A percentile compares a stretch with the other conserved stretches of the same genome.
phyloP scores from a whole-genome alignment of 2,329 filamentous ascomycete genomes.

The Xylariaceae sp. region DNA sequence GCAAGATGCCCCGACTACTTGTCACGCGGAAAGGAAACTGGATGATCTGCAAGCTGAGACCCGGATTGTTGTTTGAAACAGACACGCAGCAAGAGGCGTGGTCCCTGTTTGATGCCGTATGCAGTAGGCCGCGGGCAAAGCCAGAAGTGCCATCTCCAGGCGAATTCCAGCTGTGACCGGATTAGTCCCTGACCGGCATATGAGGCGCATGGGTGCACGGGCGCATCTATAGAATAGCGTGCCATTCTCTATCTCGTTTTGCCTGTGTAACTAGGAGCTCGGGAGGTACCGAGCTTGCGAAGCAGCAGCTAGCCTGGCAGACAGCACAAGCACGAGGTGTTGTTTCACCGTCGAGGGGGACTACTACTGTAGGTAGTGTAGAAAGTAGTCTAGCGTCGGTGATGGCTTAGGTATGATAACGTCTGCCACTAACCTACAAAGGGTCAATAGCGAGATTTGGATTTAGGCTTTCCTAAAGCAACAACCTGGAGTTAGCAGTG shows the following conservation, averaged over 20 bases:
- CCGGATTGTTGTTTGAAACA: constrained; percentile 50
- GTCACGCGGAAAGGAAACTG: constrained; percentile 21
- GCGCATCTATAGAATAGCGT: background rate
- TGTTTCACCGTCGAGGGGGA: too few relatives aligned
- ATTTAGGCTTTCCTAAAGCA: too few relatives aligned
- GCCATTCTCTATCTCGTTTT: background rate
- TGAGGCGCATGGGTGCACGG: background rate
- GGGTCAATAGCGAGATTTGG: too few relatives aligned
- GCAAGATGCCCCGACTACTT: too few relatives aligned
- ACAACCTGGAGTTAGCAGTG: too few relatives aligned
- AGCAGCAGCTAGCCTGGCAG: too few relatives aligned
- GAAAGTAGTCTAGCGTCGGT: too few relatives aligned
- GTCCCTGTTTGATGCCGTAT: constrained; percentile 34
- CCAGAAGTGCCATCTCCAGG: constrained; percentile 37
- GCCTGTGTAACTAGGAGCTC: constrained; percentile 31
- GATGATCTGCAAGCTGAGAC: constrained; percentile 53
- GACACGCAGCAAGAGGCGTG: constrained; percentile 32
- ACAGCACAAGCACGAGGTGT: background rate
- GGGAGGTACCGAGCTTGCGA: constrained; percentile 34
- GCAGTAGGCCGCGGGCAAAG: constrained; percentile 29
- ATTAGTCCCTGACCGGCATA: constrained; percentile 40
- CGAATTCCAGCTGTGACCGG: too few relatives aligned
- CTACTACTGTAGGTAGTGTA: too few relatives aligned
- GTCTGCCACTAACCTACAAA: too few relatives aligned
- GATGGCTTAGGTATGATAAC: too few relatives aligned